These are phyloP conservation scores for Crassisporium funariophilum DNA, from an alignment of 768 basidiomycete genomes.

Conservation along the genomic window DNA sequence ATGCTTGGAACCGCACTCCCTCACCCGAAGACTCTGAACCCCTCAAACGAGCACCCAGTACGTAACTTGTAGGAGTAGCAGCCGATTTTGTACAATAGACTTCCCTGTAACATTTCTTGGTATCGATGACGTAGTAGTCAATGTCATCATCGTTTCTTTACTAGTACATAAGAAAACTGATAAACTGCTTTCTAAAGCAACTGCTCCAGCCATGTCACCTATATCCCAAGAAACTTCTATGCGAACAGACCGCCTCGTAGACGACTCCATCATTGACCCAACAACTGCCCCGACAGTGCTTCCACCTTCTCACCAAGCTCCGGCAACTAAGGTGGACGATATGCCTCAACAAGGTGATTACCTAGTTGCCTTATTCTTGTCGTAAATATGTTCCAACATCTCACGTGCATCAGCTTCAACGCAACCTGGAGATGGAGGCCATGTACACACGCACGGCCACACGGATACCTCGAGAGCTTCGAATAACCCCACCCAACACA, in stretches of 20 bases:
- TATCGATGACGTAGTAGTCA: too few species aligned
- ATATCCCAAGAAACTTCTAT: too few species aligned
- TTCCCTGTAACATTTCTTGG: too few species aligned
- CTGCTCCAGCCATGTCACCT: too few species aligned
- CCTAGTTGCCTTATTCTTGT: not conserved
- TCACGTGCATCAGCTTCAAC: constrained; percentile 30
- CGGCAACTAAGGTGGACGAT: constrained; percentile 28
- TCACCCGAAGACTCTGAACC: constrained; percentile 22
- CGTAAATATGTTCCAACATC: not conserved
- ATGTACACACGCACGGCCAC: constrained; percentile 23
- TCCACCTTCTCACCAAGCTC: constrained; percentile 27
- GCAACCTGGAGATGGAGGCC: constrained; percentile 35
- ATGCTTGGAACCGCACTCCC: constrained; percentile 11
- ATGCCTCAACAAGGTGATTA: constrained; percentile 41
- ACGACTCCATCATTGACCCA: too few species aligned
- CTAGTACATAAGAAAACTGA: too few species aligned
- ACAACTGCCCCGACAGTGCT: too few species aligned
- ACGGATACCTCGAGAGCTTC: constrained; percentile 8
- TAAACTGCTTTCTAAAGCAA: too few species aligned
- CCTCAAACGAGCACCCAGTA: constrained; percentile 10
- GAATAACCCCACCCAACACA: constrained; percentile 6
- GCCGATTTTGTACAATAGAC: too few species aligned
- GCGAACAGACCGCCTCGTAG: too few species aligned
- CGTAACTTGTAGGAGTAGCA: too few species aligned
- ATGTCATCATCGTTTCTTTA: too few species aligned